Base-by-base conservation (phyloP, 2,329 filamentous ascomycete genomes). In the Neofusicoccum parvum region DNA sequence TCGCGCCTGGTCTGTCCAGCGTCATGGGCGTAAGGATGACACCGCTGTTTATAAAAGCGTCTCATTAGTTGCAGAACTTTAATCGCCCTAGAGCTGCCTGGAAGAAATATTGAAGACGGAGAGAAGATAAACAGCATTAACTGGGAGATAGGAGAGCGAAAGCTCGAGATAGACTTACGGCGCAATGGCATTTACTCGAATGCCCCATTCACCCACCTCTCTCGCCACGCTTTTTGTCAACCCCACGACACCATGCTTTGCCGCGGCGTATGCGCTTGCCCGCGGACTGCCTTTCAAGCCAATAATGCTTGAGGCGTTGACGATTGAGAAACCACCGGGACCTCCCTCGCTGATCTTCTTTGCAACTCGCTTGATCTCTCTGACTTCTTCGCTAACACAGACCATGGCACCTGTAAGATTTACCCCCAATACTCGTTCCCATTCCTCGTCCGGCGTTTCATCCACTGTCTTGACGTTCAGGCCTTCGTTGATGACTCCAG, bases 291-390 rank as follows among this genome's bases (percentile, higher is more conserved):
- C 81, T 66, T 80, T 78, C 2, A 82, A 71, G 5, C 85, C 85
- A 43, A 84, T 81, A 39, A 84, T 83, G 50, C 82, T 86, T 32
- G 82, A 79, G 34, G 85, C 79, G 67, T 80, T 80, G 6, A 80
- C 78, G 27, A 81, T 79, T 0, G 54, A 34, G 3, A 58, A 67
- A 39, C 20, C 58, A 23, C 41, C 54, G 49, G 53, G 46, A 23
- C 62, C 59, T 36, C 54, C 56, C 17, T 48, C 56, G 73, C 71
- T 0, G 76, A 75, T 0, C 51, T 68, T 32, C 15, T 27, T 45
- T 9, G 17, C 6, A 1, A 17, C 9, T 45, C 77, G 72, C 10
- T 71, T 72, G 54, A 87, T 80, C 46, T 79, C 78, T 2, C 70
- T 71, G 11, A 80, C 67, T 62, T 81, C 76, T 1, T 77, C 77